Evolutionary conservation across 2,329 filamentous ascomycete species (phyloP), one percentile per base, ranked within the genome.

Genomic region (Monosporascus sp.): DNA sequence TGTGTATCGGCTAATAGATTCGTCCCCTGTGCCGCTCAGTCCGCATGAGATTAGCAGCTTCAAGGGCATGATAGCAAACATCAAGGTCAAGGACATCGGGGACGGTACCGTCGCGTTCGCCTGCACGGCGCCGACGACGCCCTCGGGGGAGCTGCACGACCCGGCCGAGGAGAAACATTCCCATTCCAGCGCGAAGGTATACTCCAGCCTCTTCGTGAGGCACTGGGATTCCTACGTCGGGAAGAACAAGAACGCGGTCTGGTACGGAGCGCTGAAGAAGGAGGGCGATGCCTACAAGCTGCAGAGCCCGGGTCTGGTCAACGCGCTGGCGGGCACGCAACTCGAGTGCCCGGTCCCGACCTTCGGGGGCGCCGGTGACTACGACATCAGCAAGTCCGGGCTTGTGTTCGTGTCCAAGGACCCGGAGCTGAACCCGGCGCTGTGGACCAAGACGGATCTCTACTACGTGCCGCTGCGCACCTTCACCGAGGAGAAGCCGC

Each of bases 141-240:
- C 86, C 3, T 77, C 84, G 46, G 92, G 90, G 5, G 74, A 82
- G 1, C 77, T 94, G 25, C 85, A 85, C 70, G 88, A 88, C 65
- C 75, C 82, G 14, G 76, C 84, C 38, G 75, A 78, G 15, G 83
- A 81, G 38, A 72, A 80, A 57, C 82, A 84, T 63, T 74, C 80
- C 2, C 71, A 76, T 24, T 85, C 85, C 20, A 81, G 82, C 3
- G 90, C 83, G 27, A 85, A 81, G 61, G 79, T 90, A 22, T 94
- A 94, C 68, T 83, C 82, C 20, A 82, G 80, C 47, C 80, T 92
- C 25, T 94, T 89, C 63, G 88, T 89, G 27, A 82, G 90, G 15
- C 89, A 95, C 64, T 95, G 90, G 90, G 89, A 95, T 66, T 70
- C 79, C n/a, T 95, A 86, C 71, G 75, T 84, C 25, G 83, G 80